A percentile compares a stretch with the other conserved stretches of the same genome.
phyloP scores from a whole-genome alignment of 2,329 filamentous ascomycete species.

The Penicillium capsulatum region DNA sequence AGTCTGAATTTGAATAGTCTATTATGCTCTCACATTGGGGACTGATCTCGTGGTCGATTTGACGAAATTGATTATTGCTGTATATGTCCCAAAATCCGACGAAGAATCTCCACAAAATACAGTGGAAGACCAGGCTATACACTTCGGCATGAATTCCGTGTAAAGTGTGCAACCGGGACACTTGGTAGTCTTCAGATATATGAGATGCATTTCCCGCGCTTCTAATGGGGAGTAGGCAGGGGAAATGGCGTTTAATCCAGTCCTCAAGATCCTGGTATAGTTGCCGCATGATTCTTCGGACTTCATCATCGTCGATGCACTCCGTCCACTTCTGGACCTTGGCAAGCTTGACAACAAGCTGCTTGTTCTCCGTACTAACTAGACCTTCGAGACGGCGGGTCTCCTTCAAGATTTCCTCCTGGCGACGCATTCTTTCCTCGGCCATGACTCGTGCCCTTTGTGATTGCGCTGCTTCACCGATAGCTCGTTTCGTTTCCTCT shows the following conservation, averaged over 20 bases:
- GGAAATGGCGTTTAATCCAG: conserved; percentile 2
- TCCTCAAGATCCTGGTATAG: not conserved
- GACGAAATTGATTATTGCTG: not conserved
- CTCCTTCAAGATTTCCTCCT: not conserved
- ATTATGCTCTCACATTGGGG: not conserved
- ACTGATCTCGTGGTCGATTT: not conserved
- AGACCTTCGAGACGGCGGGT: not conserved
- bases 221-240: not conserved
- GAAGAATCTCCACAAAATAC: not conserved
- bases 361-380: not conserved
- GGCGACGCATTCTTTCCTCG: not conserved
- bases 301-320: conserved; percentile 1
- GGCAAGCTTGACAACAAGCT: not conserved
- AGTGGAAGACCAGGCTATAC: not conserved
- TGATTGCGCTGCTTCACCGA: not conserved
- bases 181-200: too few relatives aligned
- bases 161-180: not conserved
- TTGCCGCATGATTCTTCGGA: not conserved
- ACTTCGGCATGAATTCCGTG: not conserved
- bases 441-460: not conserved
- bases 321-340: not conserved
- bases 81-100: not conserved
- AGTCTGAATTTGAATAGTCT: not conserved
- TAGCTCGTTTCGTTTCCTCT: not conserved
- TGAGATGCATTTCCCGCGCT: too few relatives aligned